Conservation (phyloP, 257 asterid species). For the Henckelia pumila region DNA sequence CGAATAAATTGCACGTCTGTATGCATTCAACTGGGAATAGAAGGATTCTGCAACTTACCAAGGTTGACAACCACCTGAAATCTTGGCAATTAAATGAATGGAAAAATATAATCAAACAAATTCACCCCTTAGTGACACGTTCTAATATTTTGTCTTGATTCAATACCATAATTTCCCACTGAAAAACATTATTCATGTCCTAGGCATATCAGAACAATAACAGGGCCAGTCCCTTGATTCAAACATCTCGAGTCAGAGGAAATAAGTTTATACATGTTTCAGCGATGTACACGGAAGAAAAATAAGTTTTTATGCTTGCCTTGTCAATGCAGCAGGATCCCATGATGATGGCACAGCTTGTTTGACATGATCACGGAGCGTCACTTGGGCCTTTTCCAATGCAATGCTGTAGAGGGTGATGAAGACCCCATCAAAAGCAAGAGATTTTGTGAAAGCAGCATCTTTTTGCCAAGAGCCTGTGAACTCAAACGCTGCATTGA, state of each 20-base stretch:
- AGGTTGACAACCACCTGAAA: constrained; percentile 2
- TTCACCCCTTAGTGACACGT: neutral
- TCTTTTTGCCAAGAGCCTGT: constrained; percentile 83
- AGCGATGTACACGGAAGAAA: neutral
- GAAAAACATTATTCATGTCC: neutral
- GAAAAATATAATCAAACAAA: neutral
- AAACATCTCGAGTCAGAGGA: neutral
- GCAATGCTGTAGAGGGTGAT: constrained; percentile 71
- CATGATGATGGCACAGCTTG: constrained; percentile 76
- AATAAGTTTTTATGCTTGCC: constrained; percentile 36
- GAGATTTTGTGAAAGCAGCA: constrained; percentile 77
- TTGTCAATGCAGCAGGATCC: constrained; percentile 82
- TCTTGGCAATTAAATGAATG: constrained; percentile 15
- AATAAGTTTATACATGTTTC: neutral
- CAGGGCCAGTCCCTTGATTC: neutral
- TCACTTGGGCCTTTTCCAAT: constrained; percentile 66
- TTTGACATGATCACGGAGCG: constrained; percentile 55
- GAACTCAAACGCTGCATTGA: constrained; percentile 78
- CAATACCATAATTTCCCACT: neutral
- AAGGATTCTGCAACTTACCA: neutral
- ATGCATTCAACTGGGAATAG: neutral
- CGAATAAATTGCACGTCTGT: constrained; percentile 1
- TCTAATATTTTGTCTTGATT: neutral
- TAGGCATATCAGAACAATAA: neutral
- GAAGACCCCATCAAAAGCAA: constrained; percentile 73